Base-by-base conservation (phyloP, 1,284 basidiomycete species). In the Melampsora larici-populina region DNA sequence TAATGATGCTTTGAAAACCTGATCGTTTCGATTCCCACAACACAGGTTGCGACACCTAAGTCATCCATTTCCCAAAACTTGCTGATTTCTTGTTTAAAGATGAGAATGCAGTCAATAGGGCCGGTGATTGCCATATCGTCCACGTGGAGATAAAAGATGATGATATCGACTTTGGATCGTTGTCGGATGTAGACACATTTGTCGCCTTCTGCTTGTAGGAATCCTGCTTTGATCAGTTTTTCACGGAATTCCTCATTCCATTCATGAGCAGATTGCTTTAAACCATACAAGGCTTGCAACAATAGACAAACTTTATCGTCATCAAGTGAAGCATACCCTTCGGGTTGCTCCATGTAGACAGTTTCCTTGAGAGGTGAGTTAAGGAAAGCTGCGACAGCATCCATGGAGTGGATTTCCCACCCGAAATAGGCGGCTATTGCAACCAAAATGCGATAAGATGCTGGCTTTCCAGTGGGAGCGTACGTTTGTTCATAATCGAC, bases 211-310 rank as follows among this genome's bases (percentile, higher is more conserved):
- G n/a, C n/a, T n/a, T 13, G 13, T n/a, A 13, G 13, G 49, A 51
- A 51, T 13, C 49, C 49, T 13, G n/a, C 13, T 13, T 51, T n/a
- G n/a, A 51, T 51, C 13, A 51, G 49, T n/a, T n/a, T 13, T 13
- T 13, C 49, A 13, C 13, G 29, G 17, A 29, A 18, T 29, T 36
- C 29, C 24, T 36, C 17, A 24, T 66, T 33, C 64, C 64, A 66
- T 9, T 15, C 64, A 15, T 33, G 31, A 13, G 64, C 7, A 36
- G 64, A 26, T 24, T 66, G 64, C 11, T 36, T 26, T 36, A 66
- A 36, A 7, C 64, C 64, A 24, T 66, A 66, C 8, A 66, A 33
- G 11, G 64, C 64, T n/a, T n/a, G n/a, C n/a, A n/a, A n/a, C n/a
- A n/a, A n/a, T n/a, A n/a, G n/a, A n/a, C n/a, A n/a, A n/a, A n/a